A percentile compares a stretch with the other conserved stretches of the same genome.
phyloP scores from a whole-genome alignment of 805 yeast genomes.

The Tetrapisispora pingtungensis region DNA sequence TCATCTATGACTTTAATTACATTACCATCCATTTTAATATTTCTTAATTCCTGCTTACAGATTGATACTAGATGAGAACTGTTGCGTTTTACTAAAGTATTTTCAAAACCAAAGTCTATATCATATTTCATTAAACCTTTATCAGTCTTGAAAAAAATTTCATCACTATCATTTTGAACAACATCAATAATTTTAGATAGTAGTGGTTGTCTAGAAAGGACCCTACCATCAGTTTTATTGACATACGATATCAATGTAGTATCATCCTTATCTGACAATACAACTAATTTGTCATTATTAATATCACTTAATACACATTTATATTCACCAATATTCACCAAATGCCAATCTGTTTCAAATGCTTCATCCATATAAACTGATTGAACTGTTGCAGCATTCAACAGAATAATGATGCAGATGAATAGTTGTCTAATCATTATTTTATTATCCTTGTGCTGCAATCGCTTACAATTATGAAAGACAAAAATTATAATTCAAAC shows the following conservation, averaged over 20 bases:
- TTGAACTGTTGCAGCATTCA: slow-evolving; percentile 6
- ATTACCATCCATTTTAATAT: slow-evolving; percentile 5
- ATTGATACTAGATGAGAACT: slow-evolving; percentile 7
- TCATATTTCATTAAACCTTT: slow-evolving; percentile 7
- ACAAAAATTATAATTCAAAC: too few relatives aligned
- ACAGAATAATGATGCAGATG: background rate
- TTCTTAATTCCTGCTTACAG: slow-evolving; percentile 12
- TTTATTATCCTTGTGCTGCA: background rate
- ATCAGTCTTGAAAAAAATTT: slow-evolving; percentile 8
- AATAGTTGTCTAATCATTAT: background rate
- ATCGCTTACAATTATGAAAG: too few relatives aligned
- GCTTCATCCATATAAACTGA: slow-evolving; percentile 44
- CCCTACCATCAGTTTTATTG: slow-evolving; percentile 26
- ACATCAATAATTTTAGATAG: slow-evolving; percentile 12
- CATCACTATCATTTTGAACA: slow-evolving; percentile 7
- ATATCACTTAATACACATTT: slow-evolving; percentile 14
- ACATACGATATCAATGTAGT: slow-evolving; percentile 29
- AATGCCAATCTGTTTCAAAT: slow-evolving; percentile 45
- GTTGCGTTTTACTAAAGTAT: background rate
- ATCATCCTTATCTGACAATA: slow-evolving; percentile 19
- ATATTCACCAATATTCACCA: slow-evolving; percentile 36
- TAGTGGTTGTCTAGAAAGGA: slow-evolving; percentile 27
- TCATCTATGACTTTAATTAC: slow-evolving; percentile 13
- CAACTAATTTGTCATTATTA: slow-evolving; percentile 12
- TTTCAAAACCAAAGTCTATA: slow-evolving; percentile 1